Percentiles rank a stretch among this genome's conserved stretches.
Conservation (phyloP, 371 early-diverging fungal genomes). For the Actinomucor elegans region DNA sequence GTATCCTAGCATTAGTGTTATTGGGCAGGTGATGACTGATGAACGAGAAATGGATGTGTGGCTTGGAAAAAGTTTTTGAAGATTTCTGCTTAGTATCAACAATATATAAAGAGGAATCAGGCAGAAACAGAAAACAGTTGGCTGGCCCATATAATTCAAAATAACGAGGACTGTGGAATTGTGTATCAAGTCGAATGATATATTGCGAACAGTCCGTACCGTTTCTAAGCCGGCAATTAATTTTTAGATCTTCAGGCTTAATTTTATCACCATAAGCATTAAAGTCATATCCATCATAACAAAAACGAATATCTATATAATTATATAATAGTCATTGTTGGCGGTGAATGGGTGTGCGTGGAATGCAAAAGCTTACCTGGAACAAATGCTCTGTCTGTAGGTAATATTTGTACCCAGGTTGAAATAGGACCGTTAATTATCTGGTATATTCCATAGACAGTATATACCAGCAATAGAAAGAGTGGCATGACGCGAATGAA, state of each 20-base stretch:
- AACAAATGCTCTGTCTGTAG: constrained; percentile 2
- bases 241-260: neutral
- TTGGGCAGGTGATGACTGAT: neutral
- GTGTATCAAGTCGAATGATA: neutral
- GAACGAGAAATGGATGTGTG: neutral
- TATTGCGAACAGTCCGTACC: neutral
- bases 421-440: constrained; percentile 17
- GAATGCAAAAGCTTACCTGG: no score
- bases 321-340: neutral
- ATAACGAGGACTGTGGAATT: neutral
- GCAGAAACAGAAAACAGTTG: neutral
- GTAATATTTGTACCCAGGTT: constrained; percentile 6
- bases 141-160: neutral
- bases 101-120: neutral
- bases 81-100: neutral
- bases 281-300: constrained; percentile 28
- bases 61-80: neutral
- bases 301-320: constrained; percentile 40
- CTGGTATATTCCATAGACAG: constrained; percentile 1
- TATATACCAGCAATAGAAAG: constrained; percentile 15
- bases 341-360: no score
- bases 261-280: neutral
- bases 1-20: neutral
- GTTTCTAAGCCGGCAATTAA: neutral
- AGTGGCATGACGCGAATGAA: constrained; percentile 16